Evolutionary conservation across 169 alveolate species (phyloP).

Genomic region (Plasmodium blacklocki): DNA sequence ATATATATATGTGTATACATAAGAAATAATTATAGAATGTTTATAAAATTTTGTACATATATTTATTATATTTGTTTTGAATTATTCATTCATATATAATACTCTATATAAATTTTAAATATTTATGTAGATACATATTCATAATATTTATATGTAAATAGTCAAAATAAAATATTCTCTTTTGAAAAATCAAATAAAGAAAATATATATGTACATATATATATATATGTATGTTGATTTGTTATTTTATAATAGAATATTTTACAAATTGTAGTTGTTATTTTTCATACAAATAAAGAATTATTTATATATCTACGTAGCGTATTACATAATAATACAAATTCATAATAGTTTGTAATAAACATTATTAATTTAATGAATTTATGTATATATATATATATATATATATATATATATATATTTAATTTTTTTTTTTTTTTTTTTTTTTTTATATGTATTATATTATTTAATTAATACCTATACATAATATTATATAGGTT

Average conservation of each 20-base stretch:
- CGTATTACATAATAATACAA: neutral
- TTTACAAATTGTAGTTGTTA: slow-evolving; percentile 23
- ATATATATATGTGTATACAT: too few species aligned
- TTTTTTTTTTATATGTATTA: neutral
- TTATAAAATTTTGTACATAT: too few species aligned
- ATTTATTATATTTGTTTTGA: too few species aligned
- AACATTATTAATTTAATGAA: slow-evolving; percentile 13
- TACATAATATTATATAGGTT: neutral
- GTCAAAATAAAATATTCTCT: neutral
- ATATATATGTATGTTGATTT: slow-evolving; percentile 13
- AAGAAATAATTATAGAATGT: too few species aligned
- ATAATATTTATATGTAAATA: too few species aligned
- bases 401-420: neutral
- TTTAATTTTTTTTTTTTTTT: neutral
- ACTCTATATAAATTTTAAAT: too few species aligned
- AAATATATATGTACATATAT: slow-evolving; percentile 7
- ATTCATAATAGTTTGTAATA: slow-evolving; percentile 54
- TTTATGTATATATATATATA: neutral
- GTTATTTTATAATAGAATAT: slow-evolving; percentile 10
- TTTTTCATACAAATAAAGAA: too few species aligned
- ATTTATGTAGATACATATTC: too few species aligned
- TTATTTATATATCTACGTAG: slow-evolving; percentile 8
- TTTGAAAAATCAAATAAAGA: neutral
- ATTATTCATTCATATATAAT: too few species aligned
- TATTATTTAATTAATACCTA: neutral